Conservation (phyloP, 257 asterid genomes). For the Solanum virginianum region DNA sequence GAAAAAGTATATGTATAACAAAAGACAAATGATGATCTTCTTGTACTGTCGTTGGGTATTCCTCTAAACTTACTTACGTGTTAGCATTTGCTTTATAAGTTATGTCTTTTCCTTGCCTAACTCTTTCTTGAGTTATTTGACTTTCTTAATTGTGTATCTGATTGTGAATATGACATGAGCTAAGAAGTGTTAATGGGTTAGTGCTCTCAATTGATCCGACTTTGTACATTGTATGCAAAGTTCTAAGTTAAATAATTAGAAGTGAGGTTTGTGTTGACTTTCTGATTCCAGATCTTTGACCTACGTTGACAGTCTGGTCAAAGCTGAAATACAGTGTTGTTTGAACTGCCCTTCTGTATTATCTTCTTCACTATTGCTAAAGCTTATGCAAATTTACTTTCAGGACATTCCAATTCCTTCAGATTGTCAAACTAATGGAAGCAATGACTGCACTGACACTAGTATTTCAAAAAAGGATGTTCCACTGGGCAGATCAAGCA, state of each 20-base stretch:
- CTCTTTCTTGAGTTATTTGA: neutral
- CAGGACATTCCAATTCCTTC: conserved; percentile 32
- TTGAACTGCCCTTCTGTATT: neutral
- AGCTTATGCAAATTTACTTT: neutral
- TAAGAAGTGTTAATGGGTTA: neutral
- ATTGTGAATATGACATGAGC: neutral
- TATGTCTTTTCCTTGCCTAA: neutral
- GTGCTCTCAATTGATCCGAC: neutral
- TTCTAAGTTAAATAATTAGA: neutral
- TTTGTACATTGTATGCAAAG: neutral
- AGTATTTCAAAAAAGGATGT: conserved; percentile 9
- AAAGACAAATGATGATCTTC: neutral
- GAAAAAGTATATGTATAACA: neutral
- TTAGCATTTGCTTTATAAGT: neutral
- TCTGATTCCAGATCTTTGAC: neutral
- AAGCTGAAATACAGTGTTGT: neutral
- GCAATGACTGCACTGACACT: conserved; percentile 2
- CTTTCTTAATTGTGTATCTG: neutral
- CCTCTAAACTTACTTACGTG: neutral
- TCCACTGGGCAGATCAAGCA: conserved; percentile 7
- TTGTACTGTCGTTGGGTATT: neutral
- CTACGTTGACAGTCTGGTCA: neutral
- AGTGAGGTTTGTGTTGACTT: neutral
- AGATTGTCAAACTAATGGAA: conserved; percentile 17
- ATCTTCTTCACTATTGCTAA: neutral